Evolutionary conservation across 306 rosid species (phyloP), one percentile per base, ranked within the genome.

Genomic region (Quercus mongolica): DNA sequence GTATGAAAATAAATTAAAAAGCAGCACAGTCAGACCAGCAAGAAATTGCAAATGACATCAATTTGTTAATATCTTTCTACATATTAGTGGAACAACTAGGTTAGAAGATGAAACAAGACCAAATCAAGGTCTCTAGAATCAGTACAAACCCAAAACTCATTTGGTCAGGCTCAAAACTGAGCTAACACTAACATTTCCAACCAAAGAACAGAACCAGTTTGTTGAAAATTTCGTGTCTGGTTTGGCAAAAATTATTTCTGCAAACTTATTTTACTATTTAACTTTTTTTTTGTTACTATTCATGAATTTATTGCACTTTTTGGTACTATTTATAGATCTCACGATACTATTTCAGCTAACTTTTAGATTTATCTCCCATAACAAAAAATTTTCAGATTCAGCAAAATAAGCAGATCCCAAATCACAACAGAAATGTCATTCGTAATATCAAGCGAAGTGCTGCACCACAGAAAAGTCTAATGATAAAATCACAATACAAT

Each of bases 251-350:
- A 1, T 35, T 35, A 33, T 33, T 33, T 33, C 5, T 33, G 2
- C 38, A 33, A 33, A 33, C 1, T 33, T 33, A 35, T 6, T 6
- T 6, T 35, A 35, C 41, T 6, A 6, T 35, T 35, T 0, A 6
- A 0, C 0, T 35, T 35, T 35, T 35, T 33, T 33, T 33, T 33
- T n/a, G n/a, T 0, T 5, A 33, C 1, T 33, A 33, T 33, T 33
- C 1, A 33, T 33, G 6, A 0, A 1, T 31, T 0, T 5, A 31
- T 31, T 31, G 1, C 1, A 31, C 0, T 4, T 33, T 35, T 35
- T 35, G 0, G 0, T 35, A 35, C 1, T 35, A 35, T 35, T 33
- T 35, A 5, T 35, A 0, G 0, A 0, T 1, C 0, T 0, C 7
- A 1, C 7, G 5, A 0, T 5, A 5, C 1, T 35, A 5, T 5